Conservation (phyloP, 2,329 filamentous ascomycete species). For the Xylaria digitata region DNA sequence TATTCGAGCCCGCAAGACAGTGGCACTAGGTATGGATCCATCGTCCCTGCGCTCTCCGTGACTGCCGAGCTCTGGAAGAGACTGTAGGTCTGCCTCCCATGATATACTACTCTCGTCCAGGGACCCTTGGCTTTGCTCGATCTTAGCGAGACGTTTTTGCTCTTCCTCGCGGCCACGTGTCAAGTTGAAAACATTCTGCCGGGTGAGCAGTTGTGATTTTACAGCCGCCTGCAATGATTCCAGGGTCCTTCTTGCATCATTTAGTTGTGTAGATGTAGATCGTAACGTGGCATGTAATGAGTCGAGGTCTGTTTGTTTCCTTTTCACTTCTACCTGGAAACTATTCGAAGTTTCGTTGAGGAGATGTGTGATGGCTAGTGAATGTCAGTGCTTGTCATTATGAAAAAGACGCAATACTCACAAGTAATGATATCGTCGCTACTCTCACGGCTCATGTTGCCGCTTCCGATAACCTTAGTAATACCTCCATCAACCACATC, state of each 20-base stretch:
- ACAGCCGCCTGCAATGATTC: slow-evolving; percentile 76
- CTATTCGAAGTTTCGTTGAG: slow-evolving; percentile 81
- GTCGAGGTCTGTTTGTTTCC: slow-evolving; percentile 87
- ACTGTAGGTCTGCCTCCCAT: slow-evolving; percentile 67
- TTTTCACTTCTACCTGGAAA: slow-evolving; percentile 82
- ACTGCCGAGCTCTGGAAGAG: slow-evolving; percentile 54
- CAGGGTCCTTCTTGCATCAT: slow-evolving; percentile 78
- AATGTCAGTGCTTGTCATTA: slow-evolving; percentile 13
- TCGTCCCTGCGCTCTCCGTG: slow-evolving; percentile 51
- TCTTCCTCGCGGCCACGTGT: slow-evolving; percentile 78
- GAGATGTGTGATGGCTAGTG: slow-evolving; percentile 80
- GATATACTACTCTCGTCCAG: slow-evolving; percentile 57
- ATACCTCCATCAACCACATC: slow-evolving; percentile 52
- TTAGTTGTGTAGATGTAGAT: slow-evolving; percentile 80
- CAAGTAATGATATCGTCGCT: slow-evolving; percentile 83
- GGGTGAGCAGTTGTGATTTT: slow-evolving; percentile 71
- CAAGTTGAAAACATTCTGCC: slow-evolving; percentile 82
- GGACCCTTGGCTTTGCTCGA: slow-evolving; percentile 58
- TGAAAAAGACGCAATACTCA: slow-evolving; percentile 60
- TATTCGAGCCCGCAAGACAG: slow-evolving; percentile 73
- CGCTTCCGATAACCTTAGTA: slow-evolving; percentile 58
- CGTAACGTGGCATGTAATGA: slow-evolving; percentile 83
- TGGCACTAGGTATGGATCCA: slow-evolving; percentile 66
- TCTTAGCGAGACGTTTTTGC: slow-evolving; percentile 62
- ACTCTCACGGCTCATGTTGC: slow-evolving; percentile 73